Percentiles rank a stretch among this genome's conserved stretches.
Evolutionary conservation across 78 protist genomes (phyloP).

Genomic region (Cavenderia fasciculata): DNA sequence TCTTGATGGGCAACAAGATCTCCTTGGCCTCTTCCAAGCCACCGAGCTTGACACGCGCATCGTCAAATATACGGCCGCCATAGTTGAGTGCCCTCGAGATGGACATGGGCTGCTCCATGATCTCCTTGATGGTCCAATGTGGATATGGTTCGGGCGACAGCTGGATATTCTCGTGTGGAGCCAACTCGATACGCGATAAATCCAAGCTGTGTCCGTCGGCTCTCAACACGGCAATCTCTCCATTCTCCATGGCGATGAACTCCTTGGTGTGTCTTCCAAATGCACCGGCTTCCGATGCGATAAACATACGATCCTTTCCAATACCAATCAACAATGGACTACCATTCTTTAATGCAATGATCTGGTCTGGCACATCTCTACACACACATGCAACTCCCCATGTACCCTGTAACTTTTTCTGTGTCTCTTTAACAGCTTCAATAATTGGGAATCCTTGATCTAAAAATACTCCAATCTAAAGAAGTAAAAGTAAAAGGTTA

Average conservation of each 20-base stretch:
- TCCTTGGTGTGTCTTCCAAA: conserved; percentile 79
- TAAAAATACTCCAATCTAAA: conserved; percentile 70
- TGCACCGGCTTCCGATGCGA: conserved; percentile 81
- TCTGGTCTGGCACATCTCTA: conserved; percentile 75
- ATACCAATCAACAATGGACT: conserved; percentile 80
- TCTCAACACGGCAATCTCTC: conserved; percentile 73
- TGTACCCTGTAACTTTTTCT: conserved; percentile 79
- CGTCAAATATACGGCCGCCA: conserved; percentile 88
- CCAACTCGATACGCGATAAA: conserved; percentile 63
- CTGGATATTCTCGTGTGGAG: conserved; percentile 63
- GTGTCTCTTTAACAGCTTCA: conserved; percentile 84
- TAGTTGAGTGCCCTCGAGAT: conserved; percentile 81
- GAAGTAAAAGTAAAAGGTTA: background rate
- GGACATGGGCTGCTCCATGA: conserved; percentile 96
- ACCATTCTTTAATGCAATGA: conserved; percentile 79
- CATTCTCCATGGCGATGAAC: conserved; percentile 77
- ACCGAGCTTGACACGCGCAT: conserved; percentile 82
- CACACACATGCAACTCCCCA: conserved; percentile 81
- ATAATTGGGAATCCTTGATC: conserved; percentile 70
- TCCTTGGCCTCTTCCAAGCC: conserved; percentile 84
- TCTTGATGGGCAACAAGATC: conserved; percentile 44
- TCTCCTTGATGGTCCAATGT: conserved; percentile 98
- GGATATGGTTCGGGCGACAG: conserved; percentile 80
- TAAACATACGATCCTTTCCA: conserved; percentile 76
- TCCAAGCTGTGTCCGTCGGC: conserved; percentile 76